Percentiles rank a stretch among this genome's conserved stretches.
phyloP scores from a whole-genome alignment of 148 eudicot species.

The Selenicereus undatus region DNA sequence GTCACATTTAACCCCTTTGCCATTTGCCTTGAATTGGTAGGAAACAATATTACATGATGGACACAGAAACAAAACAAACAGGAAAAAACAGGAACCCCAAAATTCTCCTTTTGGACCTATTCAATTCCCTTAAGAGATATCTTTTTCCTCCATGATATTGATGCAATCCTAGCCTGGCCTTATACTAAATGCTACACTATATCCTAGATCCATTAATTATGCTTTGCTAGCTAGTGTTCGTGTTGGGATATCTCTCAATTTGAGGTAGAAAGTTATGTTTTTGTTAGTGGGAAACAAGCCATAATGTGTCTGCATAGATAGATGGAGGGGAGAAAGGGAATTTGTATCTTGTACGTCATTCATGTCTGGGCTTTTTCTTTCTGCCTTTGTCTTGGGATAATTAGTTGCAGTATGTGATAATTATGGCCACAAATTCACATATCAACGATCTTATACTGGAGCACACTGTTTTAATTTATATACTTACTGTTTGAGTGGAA shows the following conservation, averaged over 20 bases:
- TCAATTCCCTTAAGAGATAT: conserved; percentile 15
- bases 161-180: not conserved
- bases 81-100: not conserved
- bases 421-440: not conserved
- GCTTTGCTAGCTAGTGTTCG: conserved; percentile 10
- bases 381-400: not conserved
- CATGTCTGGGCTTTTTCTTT: conserved; percentile 1
- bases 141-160: conserved; percentile 12
- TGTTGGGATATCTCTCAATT: not conserved
- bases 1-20: not conserved
- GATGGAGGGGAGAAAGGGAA: not conserved
- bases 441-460: not conserved
- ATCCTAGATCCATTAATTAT: not conserved
- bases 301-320: not conserved
- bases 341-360: not conserved
- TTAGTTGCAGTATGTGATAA: not conserved
- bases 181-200: not conserved
- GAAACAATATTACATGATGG: conserved; percentile 16
- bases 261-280: not conserved
- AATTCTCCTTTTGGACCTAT: conserved; percentile 16
- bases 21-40: conserved; percentile 2
- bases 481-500: not conserved
- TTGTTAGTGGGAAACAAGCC: conserved; percentile 2
- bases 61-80: not conserved
- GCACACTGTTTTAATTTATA: not conserved